These are phyloP conservation scores for Suillus variegatus DNA, from an alignment of 768 basidiomycete species.

Conservation along the genomic window DNA sequence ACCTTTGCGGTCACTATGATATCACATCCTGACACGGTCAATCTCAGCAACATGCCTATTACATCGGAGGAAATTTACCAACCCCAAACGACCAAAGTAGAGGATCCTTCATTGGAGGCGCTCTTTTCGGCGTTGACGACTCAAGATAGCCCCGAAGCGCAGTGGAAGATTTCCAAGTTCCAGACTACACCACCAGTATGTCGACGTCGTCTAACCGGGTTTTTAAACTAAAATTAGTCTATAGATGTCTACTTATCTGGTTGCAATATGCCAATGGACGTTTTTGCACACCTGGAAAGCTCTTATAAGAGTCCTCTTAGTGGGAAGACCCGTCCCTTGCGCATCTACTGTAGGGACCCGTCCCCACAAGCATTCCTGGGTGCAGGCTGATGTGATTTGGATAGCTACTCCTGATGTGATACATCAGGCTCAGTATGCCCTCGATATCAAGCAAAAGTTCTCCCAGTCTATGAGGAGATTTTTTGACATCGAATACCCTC, in stretches of 20 bases:
- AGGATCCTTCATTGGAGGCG: slow-evolving; percentile 37
- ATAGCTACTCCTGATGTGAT: slow-evolving; percentile 81
- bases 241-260: slow-evolving; percentile 84
- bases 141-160: slow-evolving; percentile 34
- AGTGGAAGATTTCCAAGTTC: slow-evolving; percentile 86
- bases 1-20: slow-evolving; percentile 78
- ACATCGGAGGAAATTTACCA: slow-evolving; percentile 55
- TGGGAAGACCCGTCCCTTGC: slow-evolving; percentile 77
- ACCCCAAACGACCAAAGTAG: slow-evolving; percentile 30
- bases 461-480: slow-evolving; percentile 90
- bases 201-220: neutral
- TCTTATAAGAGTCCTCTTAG: slow-evolving; percentile 80
- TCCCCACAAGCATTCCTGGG: neutral
- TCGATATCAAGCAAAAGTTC: slow-evolving; percentile 79
- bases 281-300: slow-evolving; percentile 72
- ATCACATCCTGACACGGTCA: slow-evolving; percentile 73
- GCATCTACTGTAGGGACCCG: slow-evolving; percentile 69
- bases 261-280: slow-evolving; percentile 84
- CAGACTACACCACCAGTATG: slow-evolving; percentile 70
- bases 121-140: slow-evolving; percentile 44
- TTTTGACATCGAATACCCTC: slow-evolving; percentile 91
- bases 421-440: slow-evolving; percentile 80
- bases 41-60: slow-evolving; percentile 86
- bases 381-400: slow-evolving; percentile 10
- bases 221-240: neutral